These are phyloP conservation scores for Mycosphaerella sp. DNA, from an alignment of 2,329 filamentous ascomycete species.

Conservation along the genomic window DNA sequence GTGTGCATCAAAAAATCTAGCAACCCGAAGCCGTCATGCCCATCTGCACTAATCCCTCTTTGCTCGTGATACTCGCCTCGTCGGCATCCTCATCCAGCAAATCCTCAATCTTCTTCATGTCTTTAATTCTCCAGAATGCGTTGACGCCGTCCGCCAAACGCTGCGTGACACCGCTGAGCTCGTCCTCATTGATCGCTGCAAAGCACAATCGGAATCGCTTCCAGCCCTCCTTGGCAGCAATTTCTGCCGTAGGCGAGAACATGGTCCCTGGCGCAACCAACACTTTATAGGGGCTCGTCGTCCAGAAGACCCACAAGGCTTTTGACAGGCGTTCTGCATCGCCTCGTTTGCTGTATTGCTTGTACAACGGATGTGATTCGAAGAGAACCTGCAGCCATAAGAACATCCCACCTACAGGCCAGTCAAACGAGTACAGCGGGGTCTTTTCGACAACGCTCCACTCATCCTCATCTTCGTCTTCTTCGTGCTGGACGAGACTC, in stretches of 20 bases:
- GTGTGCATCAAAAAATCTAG: not conserved
- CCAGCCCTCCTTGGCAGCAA: constrained; percentile 56
- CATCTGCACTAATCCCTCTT: constrained; percentile 6
- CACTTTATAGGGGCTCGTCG: constrained; percentile 61
- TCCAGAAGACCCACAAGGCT: constrained; percentile 67
- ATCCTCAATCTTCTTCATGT: constrained; percentile 58
- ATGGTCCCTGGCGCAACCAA: constrained; percentile 65
- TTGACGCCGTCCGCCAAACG: constrained; percentile 63
- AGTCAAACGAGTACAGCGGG: constrained; percentile 66
- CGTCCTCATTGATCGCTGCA: constrained; percentile 69
- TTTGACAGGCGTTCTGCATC: constrained; percentile 47
- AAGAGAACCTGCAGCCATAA: constrained; percentile 72
- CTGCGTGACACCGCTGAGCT: constrained; percentile 56
- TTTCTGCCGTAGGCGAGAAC: constrained; percentile 62
- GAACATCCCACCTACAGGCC: constrained; percentile 88
- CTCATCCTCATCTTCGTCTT: constrained; percentile 44
- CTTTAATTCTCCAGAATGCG: constrained; percentile 71
- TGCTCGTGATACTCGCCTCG: constrained; percentile 11
- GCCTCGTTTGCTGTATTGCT: constrained; percentile 39
- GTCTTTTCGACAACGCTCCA: constrained; percentile 73
- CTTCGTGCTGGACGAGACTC: constrained; percentile 27
- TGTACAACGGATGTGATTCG: constrained; percentile 63
- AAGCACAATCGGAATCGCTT: constrained; percentile 75
- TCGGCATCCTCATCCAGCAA: constrained; percentile 44
- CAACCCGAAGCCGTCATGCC: constrained; percentile 7